phyloP scores from a whole-genome alignment of 371 early-diverging fungal species.

The Mucor irregularis region DNA sequence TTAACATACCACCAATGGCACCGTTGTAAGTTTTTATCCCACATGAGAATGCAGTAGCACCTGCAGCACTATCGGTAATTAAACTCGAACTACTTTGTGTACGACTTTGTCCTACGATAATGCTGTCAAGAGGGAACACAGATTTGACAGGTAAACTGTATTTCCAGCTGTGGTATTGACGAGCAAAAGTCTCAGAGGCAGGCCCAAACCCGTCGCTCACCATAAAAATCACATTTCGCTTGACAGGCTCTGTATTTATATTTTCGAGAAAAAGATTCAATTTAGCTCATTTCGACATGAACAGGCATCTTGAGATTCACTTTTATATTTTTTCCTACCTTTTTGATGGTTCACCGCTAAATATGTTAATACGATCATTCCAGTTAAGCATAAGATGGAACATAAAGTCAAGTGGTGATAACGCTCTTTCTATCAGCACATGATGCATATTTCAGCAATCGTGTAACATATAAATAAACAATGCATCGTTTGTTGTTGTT shows the following conservation, averaged over 20 bases:
- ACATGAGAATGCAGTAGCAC: slow-evolving; percentile 93
- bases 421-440: not conserved
- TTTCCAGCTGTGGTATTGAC: slow-evolving; percentile 69
- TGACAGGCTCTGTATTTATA: not conserved
- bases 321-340: no score
- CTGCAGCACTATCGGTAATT: slow-evolving; percentile 96
- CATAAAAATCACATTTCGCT: slow-evolving; percentile 85
- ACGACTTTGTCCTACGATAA: slow-evolving; percentile 84
- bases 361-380: not conserved
- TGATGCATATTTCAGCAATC: no score
- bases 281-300: no score
- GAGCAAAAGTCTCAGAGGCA: slow-evolving; percentile 90
- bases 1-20: slow-evolving; percentile 65
- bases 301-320: no score
- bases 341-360: not conserved
- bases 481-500: not conserved
- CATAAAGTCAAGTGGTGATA: not conserved
- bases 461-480: not conserved
- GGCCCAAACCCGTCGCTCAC: slow-evolving; percentile 94
- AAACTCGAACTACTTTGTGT: slow-evolving; percentile 82
- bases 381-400: not conserved
- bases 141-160: slow-evolving; percentile 37
- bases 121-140: slow-evolving; percentile 73
- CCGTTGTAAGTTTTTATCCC: slow-evolving; percentile 85
- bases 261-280: not conserved